Base-by-base conservation (phyloP, 768 basidiomycete genomes). In the Cystobasidium ongulense region DNA sequence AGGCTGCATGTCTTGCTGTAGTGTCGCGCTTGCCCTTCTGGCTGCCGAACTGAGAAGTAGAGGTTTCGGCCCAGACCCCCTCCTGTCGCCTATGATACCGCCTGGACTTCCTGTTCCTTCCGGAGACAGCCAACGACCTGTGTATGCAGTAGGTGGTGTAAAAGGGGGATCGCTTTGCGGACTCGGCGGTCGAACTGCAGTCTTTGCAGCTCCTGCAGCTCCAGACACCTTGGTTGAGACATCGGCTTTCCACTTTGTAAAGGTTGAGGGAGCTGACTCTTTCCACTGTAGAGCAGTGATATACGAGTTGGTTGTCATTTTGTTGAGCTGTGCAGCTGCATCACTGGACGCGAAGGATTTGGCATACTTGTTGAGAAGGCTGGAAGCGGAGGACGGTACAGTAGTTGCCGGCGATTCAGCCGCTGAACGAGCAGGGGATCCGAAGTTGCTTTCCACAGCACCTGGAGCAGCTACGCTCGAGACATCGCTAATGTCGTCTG, bases 121-220 rank as follows among this genome's bases (percentile, higher is more conserved):
- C 17, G 68, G 68, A 1, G 68, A 57, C 17, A 71, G 31, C 36
- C 33, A 71, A 18, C 54, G 50, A 21, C 68, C 68, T 59, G 33
- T 59, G n/a, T 36, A 53, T 5, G 68, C 68, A 25, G 68, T 71
- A n/a, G 68, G 68, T 1, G 68, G 68, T 8, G 68, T 71, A 35
- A 71, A 71, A 35, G 68, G 68, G 8, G 68, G 68, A 71, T 71
- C 68, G 25, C n/a, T 71, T 17, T 71, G 50, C 25, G 68, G 68
- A 29, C 68, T 71, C 11, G 68, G 68, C 25, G 68, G 68, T 13
- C 68, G 50, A 11, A 71, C 54, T 15, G 38, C 50, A 10, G 68
- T 59, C 38, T 71, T 71, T 59, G 68, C 68, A 5, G 68, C 68
- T 27, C 54, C 68, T 7, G 68, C 68, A 7, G 68, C 68, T n/a